phyloP scores from a whole-genome alignment of 2,329 filamentous ascomycete genomes.

The Microascus cirrosus region DNA sequence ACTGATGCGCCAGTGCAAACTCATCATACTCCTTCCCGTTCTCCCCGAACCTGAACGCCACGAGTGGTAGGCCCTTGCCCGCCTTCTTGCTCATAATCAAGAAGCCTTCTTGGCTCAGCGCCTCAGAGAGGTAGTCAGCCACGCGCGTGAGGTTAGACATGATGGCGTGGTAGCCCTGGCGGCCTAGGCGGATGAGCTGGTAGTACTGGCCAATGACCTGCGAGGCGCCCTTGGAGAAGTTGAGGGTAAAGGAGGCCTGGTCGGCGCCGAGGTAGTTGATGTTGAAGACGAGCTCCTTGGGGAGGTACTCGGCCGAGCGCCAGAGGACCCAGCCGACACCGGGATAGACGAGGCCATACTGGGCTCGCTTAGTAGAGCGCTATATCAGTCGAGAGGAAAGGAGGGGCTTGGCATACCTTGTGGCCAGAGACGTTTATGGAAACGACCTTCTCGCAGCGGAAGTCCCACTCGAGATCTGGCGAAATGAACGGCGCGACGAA shows the following conservation, averaged over 20 bases:
- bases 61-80: constrained; percentile 74
- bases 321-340: constrained; percentile 93
- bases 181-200: constrained; percentile 88
- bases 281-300: constrained; percentile 92
- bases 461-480: constrained; percentile 82
- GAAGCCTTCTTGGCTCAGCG: constrained; percentile 67
- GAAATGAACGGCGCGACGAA: constrained; percentile 89
- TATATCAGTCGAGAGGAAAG: neutral
- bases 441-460: constrained; percentile 76
- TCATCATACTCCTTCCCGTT: constrained; percentile 56
- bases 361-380: constrained; percentile 1
- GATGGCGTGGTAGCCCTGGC: constrained; percentile 82
- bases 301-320: constrained; percentile 72
- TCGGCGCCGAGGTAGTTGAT: constrained; percentile 98
- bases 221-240: constrained; percentile 91
- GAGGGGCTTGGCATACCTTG: constrained; percentile 39
- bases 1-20: constrained; percentile 71
- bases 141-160: constrained; percentile 90
- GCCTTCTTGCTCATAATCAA: constrained; percentile 74
- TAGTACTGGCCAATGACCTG: constrained; percentile 98
- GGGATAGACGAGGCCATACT: constrained; percentile 63
- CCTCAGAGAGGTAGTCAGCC: constrained; percentile 71
- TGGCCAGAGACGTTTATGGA: constrained; percentile 93
- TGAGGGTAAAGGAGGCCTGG: constrained; percentile 90
- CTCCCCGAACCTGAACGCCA: constrained; percentile 67